Conservation (phyloP, 2,329 filamentous ascomycete species). For the Fusarium ramigenum region DNA sequence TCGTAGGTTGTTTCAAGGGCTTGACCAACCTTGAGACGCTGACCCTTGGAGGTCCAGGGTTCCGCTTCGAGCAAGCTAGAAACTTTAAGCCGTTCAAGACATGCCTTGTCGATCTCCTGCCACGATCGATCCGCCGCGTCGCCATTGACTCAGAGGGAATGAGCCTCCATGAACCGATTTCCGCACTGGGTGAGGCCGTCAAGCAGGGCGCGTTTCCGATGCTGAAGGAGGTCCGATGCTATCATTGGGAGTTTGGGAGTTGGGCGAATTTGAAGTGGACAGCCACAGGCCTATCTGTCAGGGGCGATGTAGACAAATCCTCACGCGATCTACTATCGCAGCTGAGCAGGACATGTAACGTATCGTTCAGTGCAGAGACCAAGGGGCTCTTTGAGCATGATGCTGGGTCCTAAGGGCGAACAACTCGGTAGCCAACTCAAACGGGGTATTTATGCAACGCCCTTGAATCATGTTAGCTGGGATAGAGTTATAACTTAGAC, state of each 20-base stretch:
- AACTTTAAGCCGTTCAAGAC: accelerated
- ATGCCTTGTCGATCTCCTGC: neutral
- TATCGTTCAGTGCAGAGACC: neutral
- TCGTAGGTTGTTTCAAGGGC: neutral
- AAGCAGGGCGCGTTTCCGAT: neutral
- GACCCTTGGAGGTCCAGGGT: neutral
- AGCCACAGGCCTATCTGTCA: neutral
- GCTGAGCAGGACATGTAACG: neutral
- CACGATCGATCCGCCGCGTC: neutral
- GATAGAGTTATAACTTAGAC: accelerated
- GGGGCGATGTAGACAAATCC: accelerated
- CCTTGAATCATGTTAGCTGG: neutral
- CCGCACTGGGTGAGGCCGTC: neutral
- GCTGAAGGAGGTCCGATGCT: neutral
- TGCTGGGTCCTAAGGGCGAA: neutral
- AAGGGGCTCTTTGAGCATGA: neutral
- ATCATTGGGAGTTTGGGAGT: accelerated
- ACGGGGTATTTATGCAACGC: neutral
- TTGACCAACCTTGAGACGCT: neutral
- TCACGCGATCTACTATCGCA: neutral
- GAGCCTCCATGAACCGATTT: neutral
- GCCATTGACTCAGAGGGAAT: accelerated
- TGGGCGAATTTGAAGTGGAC: accelerated
- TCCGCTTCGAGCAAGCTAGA: neutral
- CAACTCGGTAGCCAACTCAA: neutral